Conservation (phyloP, 2,329 filamentous ascomycete genomes). For the Sporothrix globosa region DNA sequence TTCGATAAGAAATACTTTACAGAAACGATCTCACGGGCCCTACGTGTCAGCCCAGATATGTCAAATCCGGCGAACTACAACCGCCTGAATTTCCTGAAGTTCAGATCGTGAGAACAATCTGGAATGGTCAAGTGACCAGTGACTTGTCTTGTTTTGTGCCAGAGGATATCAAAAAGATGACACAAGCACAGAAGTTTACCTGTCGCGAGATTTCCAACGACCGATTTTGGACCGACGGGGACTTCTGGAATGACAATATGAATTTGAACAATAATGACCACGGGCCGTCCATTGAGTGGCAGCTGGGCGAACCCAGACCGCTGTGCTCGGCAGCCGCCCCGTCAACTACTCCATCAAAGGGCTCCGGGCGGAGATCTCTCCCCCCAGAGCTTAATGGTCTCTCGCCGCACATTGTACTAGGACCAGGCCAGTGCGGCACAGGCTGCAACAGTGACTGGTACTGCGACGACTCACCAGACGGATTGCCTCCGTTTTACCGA, state of each 20-base stretch:
- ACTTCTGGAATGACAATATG: background rate
- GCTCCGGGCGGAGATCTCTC: background rate
- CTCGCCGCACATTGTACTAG: background rate
- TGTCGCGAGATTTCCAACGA: background rate
- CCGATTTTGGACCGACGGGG: background rate
- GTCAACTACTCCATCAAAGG: background rate
- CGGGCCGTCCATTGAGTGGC: background rate
- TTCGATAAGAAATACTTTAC: no score
- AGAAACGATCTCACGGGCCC: no score
- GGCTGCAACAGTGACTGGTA: slow-evolving; percentile 1
- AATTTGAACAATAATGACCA: background rate
- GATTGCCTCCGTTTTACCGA: background rate
- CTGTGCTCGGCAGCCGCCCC: background rate
- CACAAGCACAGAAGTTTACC: background rate
- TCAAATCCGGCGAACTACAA: no score
- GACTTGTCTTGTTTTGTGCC: background rate
- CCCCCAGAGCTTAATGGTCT: background rate
- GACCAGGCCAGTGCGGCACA: background rate
- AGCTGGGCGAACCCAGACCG: background rate
- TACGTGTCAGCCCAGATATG: no score
- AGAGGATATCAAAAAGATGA: background rate
- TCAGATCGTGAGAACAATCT: no score
- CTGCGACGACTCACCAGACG: background rate
- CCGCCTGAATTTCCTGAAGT: no score
- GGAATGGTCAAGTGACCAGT: no score